A percentile compares a stretch with the other conserved stretches of the same genome.
phyloP scores from a whole-genome alignment of 805 yeast genomes.

The Zygosaccharomyces rouxii region DNA sequence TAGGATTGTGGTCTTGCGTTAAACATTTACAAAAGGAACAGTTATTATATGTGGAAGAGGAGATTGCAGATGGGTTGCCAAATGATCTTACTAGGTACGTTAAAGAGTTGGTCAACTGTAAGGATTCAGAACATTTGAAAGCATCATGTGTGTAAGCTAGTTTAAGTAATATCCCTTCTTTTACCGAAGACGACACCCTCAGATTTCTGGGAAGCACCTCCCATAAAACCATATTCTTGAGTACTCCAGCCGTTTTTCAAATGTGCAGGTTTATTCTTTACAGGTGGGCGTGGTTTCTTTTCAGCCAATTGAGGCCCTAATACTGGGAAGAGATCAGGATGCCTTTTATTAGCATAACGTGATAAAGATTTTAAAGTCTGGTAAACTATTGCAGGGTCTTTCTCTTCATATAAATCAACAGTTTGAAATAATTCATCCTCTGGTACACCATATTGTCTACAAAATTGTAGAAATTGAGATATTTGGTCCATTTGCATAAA shows the following conservation, averaged over 20 bases:
- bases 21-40: conserved; percentile 45
- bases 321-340: conserved; percentile 45
- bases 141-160: neutral
- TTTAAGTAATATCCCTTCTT: conserved; percentile 41
- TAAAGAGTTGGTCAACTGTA: conserved; percentile 21
- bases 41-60: conserved; percentile 29
- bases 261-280: conserved; percentile 53
- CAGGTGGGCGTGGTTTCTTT: conserved; percentile 45
- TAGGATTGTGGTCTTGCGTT: conserved; percentile 52
- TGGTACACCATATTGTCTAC: conserved; percentile 63
- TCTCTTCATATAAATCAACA: conserved; percentile 62
- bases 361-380: conserved; percentile 71
- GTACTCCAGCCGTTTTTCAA: conserved; percentile 50
- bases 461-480: conserved; percentile 60
- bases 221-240: conserved; percentile 55
- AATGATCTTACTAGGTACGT: conserved; percentile 30
- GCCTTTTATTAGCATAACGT: conserved; percentile 55
- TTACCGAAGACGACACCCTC: conserved; percentile 54
- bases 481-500: conserved; percentile 82
- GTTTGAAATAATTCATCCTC: conserved; percentile 82
- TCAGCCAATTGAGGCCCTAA: conserved; percentile 55
- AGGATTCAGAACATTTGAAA: conserved; percentile 5
- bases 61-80: conserved; percentile 29
- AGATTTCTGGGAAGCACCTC: conserved; percentile 50
- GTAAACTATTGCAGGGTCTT: conserved; percentile 76